Percentiles rank a stretch among this genome's conserved stretches.
Conservation (phyloP, 768 basidiomycete genomes). For the Naganishia kalamii region DNA sequence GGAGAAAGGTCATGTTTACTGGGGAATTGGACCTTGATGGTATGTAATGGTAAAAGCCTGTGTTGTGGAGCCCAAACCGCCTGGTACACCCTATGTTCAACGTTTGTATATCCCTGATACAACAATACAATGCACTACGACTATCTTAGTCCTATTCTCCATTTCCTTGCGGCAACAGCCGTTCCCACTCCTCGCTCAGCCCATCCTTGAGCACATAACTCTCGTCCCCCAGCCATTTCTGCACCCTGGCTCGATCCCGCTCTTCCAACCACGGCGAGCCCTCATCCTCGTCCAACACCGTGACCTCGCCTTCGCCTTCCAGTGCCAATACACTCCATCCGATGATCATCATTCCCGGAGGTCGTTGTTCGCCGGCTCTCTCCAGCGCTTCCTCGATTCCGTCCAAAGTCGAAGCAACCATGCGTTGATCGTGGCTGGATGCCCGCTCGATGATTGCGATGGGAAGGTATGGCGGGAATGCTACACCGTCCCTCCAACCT, state of each 20-base stretch:
- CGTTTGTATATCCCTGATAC: background rate
- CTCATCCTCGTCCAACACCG: slow-evolving; percentile 57
- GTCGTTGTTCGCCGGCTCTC: slow-evolving; percentile 72
- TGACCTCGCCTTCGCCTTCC: slow-evolving; percentile 63
- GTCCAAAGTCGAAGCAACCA: slow-evolving; percentile 67
- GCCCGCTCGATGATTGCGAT: slow-evolving; percentile 92
- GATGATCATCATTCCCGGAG: slow-evolving; percentile 92
- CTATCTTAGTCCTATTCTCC: background rate
- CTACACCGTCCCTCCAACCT: slow-evolving; percentile 52
- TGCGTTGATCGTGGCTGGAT: slow-evolving; percentile 86
- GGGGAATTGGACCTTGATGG: too few species aligned
- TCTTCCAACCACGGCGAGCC: slow-evolving; percentile 36
- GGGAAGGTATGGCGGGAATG: slow-evolving; percentile 70
- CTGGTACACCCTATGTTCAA: background rate
- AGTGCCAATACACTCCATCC: slow-evolving; percentile 84
- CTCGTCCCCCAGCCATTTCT: slow-evolving; percentile 27
- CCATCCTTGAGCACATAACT: slow-evolving; percentile 29
- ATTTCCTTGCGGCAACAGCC: background rate
- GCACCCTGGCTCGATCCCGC: slow-evolving; percentile 44
- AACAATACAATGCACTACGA: background rate
- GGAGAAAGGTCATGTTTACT: too few species aligned
- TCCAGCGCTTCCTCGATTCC: slow-evolving; percentile 67
- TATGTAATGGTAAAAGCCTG: background rate
- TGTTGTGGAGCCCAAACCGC: too few species aligned
- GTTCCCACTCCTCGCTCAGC: slow-evolving; percentile 27